These are phyloP conservation scores for Quercus bicolor DNA, from an alignment of 306 rosid genomes.

Conservation along the genomic window DNA sequence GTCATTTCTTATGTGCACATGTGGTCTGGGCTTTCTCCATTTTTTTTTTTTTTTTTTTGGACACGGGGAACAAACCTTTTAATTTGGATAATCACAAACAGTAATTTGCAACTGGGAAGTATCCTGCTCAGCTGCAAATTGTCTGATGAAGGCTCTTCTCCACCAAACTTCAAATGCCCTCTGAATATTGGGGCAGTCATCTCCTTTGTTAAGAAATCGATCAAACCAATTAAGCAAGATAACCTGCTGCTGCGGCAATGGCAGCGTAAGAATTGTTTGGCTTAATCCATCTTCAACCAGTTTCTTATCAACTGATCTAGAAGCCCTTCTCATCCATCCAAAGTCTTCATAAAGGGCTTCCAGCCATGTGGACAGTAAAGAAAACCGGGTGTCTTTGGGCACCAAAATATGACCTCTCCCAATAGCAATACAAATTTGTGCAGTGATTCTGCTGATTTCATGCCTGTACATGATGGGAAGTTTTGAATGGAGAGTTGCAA, in stretches of 20 bases:
- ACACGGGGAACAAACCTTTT: slow-evolving; percentile 22
- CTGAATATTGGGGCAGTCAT: slow-evolving; percentile 86
- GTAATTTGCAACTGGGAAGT: slow-evolving; percentile 68
- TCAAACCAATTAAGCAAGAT: slow-evolving; percentile 78
- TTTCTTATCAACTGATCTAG: slow-evolving; percentile 61
- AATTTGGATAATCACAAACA: slow-evolving; percentile 52
- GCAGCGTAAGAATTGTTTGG: slow-evolving; percentile 82
- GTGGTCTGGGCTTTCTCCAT: background rate
- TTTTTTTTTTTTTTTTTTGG: background rate
- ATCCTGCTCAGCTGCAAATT: slow-evolving; percentile 49
- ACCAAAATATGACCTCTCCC: slow-evolving; percentile 76
- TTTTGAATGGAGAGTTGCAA: slow-evolving; percentile 68
- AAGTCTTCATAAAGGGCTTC: slow-evolving; percentile 87
- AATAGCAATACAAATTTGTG: slow-evolving; percentile 73
- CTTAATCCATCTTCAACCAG: slow-evolving; percentile 78
- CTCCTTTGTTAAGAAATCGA: slow-evolving; percentile 80
- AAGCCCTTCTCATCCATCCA: slow-evolving; percentile 87
- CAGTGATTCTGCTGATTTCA: slow-evolving; percentile 79
- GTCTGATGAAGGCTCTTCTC: slow-evolving; percentile 83
- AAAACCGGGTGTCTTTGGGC: slow-evolving; percentile 65
- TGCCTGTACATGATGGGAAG: slow-evolving; percentile 67
- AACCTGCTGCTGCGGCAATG: slow-evolving; percentile 72
- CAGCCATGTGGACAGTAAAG: slow-evolving; percentile 76
- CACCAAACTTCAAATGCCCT: slow-evolving; percentile 96
- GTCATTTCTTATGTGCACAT: slow-evolving; percentile 27